Evolutionary conservation across 2,329 filamentous ascomycete species (phyloP), one percentile per base, ranked within the genome.

Genomic region (Penicillium sp.): DNA sequence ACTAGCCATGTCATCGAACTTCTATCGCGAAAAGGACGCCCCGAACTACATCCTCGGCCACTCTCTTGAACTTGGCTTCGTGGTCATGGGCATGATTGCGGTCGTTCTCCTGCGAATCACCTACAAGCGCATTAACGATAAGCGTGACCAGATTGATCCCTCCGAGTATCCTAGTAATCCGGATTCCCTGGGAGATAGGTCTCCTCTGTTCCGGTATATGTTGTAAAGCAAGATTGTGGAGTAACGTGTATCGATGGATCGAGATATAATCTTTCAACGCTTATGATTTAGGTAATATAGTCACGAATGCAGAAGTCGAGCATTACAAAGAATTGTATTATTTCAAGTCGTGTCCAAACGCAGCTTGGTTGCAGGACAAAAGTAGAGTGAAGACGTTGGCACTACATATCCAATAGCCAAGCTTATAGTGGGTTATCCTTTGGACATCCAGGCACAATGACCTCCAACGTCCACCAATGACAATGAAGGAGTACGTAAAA

Each of bases 1-100:
- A 16, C 60, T 59, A 76, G 88, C 87, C 1, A 89, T 90, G 83
- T 86, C 87, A 0, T 87, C 86, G 5, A 91, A 91, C 67, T 90
- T 91, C 66, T 91, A 91, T 66, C 82, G 87, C 11, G 59, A 71
- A 0, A 66, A 75, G 50, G 82, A 84, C 62, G 72, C 75, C 1
- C 82, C 83, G 0, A 75, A 76, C 19, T 85, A 83, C 59, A 72
- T 78, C 4, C 76, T 83, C 2, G 82, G 82, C 0, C 82, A 85
- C 63, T 75, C 78, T 2, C 70, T 84, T 13, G 82, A 83, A 53
- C 77, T 84, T 14, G 81, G 74, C 0, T 83, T 84, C 51, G 78
- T 82, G 22, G 68, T 73, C 2, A 72, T 75, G 3, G 82, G 82
- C 13, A 75, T 83, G 22, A 60, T 80, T 35, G 79, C 79, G 0